Evolutionary conservation across 2,329 filamentous ascomycete species (phyloP), one percentile per base, ranked within the genome.

Genomic region (Aspergillus sp.): DNA sequence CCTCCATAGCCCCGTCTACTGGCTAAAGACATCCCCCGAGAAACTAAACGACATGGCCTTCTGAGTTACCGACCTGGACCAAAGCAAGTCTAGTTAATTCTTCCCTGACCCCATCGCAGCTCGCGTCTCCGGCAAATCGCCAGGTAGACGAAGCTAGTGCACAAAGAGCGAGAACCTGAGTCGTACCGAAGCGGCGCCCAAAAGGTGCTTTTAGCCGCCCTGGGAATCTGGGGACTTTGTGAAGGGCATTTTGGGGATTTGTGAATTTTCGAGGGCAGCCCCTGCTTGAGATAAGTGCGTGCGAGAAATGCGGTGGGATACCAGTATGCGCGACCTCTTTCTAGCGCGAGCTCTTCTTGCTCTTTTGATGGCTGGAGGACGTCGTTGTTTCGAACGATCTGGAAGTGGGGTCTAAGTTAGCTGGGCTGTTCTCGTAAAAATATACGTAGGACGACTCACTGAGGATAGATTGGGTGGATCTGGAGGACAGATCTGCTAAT

Each of bases 311-410:
- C 53, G n/a, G 55, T 26, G 24, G 36, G 52, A 52, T 61, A 61
- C 62, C 62, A 66, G 52, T 63, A 66, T 6, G 31, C 29, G 11
- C 58, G 54, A 54, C 57, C 64, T 18, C 53, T 63, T 49, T 32
- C 54, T 36, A 65, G 53, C 1, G 52, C 63, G 18, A 29, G 12
- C 6, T n/a, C 14, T 14, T 39, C 36, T n/a, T 39, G 36, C 36
- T n/a, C 14, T n/a, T n/a, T n/a, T 12, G 36, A 39, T 16, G 36
- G 36, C 14, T n/a, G 36, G 14, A 39, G 36, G 36, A 39, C 36
- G 16, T 39, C 36, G 16, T 39, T 39, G 36, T n/a, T n/a, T 39
- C 14, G 11, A 39, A 39, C 3, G 14, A 39, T 39, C 36, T 39
- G 14, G 26, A 2, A 29, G 26, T 29, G 26, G 22, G 22, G 22